phyloP scores from a whole-genome alignment of 1,139 yeast genomes.

The Pichia terricola region DNA sequence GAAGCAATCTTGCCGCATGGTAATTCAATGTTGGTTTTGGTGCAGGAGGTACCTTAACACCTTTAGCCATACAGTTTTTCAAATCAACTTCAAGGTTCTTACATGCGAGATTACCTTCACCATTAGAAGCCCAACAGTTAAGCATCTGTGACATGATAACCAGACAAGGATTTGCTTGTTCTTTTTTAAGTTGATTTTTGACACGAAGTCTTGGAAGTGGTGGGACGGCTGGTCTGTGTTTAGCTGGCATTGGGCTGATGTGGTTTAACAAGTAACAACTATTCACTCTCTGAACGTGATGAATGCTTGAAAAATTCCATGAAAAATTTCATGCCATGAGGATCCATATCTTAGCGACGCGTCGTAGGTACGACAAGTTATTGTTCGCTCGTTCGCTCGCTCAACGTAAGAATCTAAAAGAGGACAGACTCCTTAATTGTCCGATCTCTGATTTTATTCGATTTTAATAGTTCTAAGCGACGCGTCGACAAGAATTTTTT shows the following conservation, averaged over 20 bases:
- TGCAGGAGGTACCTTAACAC: conserved; percentile 32
- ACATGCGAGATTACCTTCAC: conserved; percentile 70
- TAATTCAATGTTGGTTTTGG: conserved; percentile 58
- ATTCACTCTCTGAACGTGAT: too few relatives aligned
- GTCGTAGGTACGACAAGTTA: too few relatives aligned
- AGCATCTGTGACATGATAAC: conserved; percentile 77
- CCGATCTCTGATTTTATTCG: too few relatives aligned
- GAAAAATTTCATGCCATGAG: too few relatives aligned
- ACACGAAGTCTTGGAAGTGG: conserved; percentile 70
- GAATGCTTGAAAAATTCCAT: too few relatives aligned
- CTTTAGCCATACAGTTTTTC: conserved; percentile 43
- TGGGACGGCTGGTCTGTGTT: conserved; percentile 36
- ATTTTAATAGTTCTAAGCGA: too few relatives aligned
- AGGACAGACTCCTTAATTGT: too few relatives aligned
- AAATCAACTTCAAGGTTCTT: conserved; percentile 48
- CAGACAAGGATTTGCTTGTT: conserved; percentile 59
- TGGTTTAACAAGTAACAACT: not conserved
- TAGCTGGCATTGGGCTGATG: conserved; percentile 7
- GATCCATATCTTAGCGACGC: too few relatives aligned
- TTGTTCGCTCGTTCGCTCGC: too few relatives aligned
- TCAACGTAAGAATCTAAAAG: too few relatives aligned
- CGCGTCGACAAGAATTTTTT: too few relatives aligned
- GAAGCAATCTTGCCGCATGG: conserved; percentile 75
- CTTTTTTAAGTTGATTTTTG: conserved; percentile 50
- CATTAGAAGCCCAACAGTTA: conserved; percentile 95